These are phyloP conservation scores for Gentiana dahurica DNA, from an alignment of 257 asterid genomes.

Conservation along the genomic window DNA sequence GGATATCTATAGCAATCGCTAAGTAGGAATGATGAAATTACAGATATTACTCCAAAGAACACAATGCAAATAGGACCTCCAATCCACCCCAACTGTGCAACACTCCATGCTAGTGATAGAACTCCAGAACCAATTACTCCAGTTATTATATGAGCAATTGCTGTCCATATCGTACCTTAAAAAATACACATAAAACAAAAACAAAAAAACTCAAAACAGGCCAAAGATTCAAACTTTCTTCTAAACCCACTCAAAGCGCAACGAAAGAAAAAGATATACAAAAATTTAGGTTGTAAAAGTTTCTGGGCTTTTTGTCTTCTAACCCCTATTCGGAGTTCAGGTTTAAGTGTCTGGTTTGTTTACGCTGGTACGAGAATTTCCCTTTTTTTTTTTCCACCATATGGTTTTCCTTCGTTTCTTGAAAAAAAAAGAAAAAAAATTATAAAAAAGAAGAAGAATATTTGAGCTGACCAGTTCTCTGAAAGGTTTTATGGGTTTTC, in stretches of 20 bases:
- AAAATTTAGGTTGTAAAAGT: neutral
- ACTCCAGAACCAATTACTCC: constrained; percentile 64
- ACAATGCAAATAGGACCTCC: constrained; percentile 36
- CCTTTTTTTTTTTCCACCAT: neutral
- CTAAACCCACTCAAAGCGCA: neutral
- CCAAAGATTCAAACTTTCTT: neutral
- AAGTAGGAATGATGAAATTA: constrained; percentile 37
- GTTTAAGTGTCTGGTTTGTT: no score
- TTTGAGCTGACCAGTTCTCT: constrained; percentile 30
- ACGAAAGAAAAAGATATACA: neutral
- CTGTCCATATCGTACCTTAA: constrained; percentile 48
- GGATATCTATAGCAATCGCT: constrained; percentile 51
- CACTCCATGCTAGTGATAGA: constrained; percentile 50
- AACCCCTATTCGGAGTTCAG: no score
- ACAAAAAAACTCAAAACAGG: neutral
- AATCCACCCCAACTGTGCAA: constrained; percentile 62
- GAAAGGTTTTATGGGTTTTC: constrained; percentile 19
- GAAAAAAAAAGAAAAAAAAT: neutral
- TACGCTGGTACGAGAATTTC: no score
- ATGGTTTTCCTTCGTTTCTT: neutral
- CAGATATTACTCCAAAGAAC: constrained; percentile 28
- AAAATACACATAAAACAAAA: neutral
- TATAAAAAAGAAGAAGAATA: neutral
- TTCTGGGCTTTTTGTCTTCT: no score
- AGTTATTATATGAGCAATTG: constrained; percentile 43